Evolutionary conservation across 176 grass and related monocot genomes (phyloP), one percentile per base, ranked within the genome.

Genomic region (Oryza glaberrima): DNA sequence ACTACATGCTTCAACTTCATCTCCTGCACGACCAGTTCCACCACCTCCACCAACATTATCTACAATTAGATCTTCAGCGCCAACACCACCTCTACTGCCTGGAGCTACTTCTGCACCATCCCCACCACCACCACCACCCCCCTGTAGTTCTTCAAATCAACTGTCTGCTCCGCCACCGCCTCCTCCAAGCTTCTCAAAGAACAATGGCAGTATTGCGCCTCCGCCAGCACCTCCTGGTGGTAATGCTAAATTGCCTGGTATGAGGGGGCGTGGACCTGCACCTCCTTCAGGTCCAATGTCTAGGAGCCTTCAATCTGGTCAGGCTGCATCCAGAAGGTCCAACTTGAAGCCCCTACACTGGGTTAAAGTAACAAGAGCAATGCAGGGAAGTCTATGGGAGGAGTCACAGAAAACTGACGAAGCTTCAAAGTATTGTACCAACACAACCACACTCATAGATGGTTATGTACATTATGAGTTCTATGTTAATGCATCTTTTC

Each of bases 291-390:
- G 85, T 75, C 85, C 90, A 86, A 87, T 84, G 83, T 82, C 89
- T 78, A 93, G 81, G 83, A 84, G 61, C 47, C 52, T 90, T 70
- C 91, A 92, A 14, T 83, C 78, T 91, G 76, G 84, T 45, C 93
- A 92, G 75, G 41, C 75, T 70, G 71, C 81, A 56, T 83, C 87
- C 47, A 98, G 75, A 83, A 98, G 74, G 78, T 81, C 93, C 41
- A 98, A 98, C 87, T 87, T 98, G 86, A 98, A 98, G 84, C 96
- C 96, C 81, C 85, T 98, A 80, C 96, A 98, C 86, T 98, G 96
- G 96, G 91, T 98, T 76, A 98, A 98, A 90, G 96, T 98, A 87
- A 98, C 96, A 81, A 95, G 93, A 88, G 96, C 96, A 20, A 95
- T 98, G 96, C 91, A 98, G 22, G 96, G 96, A 15, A 98, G 96